Percentiles rank a stretch among this genome's conserved stretches.
phyloP scores from a whole-genome alignment of 2,329 filamentous ascomycete genomes.

The Ambrosiella xylebori region DNA sequence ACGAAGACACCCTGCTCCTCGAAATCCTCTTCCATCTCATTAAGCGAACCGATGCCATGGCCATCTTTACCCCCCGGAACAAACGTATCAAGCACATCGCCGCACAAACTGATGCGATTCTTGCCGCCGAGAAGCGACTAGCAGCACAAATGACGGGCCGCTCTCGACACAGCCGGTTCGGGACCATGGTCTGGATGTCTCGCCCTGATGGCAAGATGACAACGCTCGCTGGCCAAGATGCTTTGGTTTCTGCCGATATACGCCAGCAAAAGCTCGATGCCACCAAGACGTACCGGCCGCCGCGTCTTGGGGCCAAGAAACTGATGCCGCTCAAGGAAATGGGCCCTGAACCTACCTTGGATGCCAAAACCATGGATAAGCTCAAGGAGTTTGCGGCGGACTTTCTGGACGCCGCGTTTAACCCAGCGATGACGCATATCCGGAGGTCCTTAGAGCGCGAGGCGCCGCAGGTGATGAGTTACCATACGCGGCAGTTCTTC shows the following conservation, averaged over 20 bases:
- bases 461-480: conserved; percentile 58
- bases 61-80: conserved; percentile 68
- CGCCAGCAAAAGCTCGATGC: conserved; percentile 79
- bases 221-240: conserved; percentile 76
- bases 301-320: conserved; percentile 44
- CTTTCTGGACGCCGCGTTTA: conserved; percentile 89
- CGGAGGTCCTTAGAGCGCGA: conserved; percentile 84
- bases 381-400: conserved; percentile 75
- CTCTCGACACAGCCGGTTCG: conserved; percentile 82
- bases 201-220: conserved; percentile 69
- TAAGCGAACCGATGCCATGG: conserved; percentile 70
- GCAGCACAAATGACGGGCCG: conserved; percentile 53
- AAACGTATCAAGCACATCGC: conserved; percentile 52
- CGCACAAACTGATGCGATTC: conserved; percentile 54
- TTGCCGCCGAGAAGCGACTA: conserved; percentile 75
- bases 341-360: conserved; percentile 53
- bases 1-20: conserved; percentile 75
- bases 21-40: conserved; percentile 86
- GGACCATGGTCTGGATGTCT: conserved; percentile 94
- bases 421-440: conserved; percentile 70
- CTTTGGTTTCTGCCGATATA: conserved; percentile 53
- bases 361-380: conserved; percentile 54
- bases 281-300: conserved; percentile 77
- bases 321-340: conserved; percentile 56
- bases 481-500: conserved; percentile 74